phyloP scores from a whole-genome alignment of 192 early-diverging fungal species.

The Phlyctochytrium bullatum region DNA sequence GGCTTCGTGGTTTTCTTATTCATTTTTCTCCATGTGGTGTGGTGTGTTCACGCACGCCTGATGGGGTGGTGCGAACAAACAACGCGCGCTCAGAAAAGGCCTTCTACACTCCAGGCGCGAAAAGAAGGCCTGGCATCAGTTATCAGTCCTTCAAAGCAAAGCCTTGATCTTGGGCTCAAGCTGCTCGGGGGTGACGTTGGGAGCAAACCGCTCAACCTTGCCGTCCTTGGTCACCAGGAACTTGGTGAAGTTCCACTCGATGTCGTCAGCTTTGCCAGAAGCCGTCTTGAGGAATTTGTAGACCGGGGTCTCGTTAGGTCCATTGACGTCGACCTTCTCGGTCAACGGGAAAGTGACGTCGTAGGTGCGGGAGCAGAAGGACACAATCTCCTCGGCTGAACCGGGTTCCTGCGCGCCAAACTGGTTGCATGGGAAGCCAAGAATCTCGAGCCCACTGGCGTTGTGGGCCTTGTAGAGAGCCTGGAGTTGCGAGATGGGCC shows the following conservation, averaged over 20 bases:
- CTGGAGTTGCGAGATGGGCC: too few relatives aligned
- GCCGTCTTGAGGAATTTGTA: conserved; percentile 45
- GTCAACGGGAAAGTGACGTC: conserved; percentile 86
- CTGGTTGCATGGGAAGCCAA: conserved; percentile 91
- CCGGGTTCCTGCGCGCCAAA: conserved; percentile 47
- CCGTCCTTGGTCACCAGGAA: conserved; percentile 46
- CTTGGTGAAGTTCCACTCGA: conserved; percentile 55
- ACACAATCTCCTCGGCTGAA: conserved; percentile 40
- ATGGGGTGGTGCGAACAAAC: too few relatives aligned
- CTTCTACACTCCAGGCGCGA: too few relatives aligned
- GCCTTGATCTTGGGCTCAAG: conserved; percentile 6
- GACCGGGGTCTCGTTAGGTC: conserved; percentile 42
- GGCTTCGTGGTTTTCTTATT: too few relatives aligned
- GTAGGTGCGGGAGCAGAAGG: conserved; percentile 66
- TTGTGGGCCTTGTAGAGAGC: conserved; percentile 44
- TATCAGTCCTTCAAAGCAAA: not conserved
- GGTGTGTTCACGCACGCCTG: too few relatives aligned
- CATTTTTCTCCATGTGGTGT: too few relatives aligned
- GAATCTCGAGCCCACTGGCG: conserved; percentile 69
- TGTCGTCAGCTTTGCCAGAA: conserved; percentile 25
- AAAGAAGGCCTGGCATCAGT: too few relatives aligned
- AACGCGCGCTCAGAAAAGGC: too few relatives aligned
- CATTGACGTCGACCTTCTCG: conserved; percentile 80
- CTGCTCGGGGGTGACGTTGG: conserved; percentile 7
- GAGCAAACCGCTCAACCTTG: conserved; percentile 34